Evolutionary conservation across 805 yeast species (phyloP).

Genomic region (Clavispora asparagi): DNA sequence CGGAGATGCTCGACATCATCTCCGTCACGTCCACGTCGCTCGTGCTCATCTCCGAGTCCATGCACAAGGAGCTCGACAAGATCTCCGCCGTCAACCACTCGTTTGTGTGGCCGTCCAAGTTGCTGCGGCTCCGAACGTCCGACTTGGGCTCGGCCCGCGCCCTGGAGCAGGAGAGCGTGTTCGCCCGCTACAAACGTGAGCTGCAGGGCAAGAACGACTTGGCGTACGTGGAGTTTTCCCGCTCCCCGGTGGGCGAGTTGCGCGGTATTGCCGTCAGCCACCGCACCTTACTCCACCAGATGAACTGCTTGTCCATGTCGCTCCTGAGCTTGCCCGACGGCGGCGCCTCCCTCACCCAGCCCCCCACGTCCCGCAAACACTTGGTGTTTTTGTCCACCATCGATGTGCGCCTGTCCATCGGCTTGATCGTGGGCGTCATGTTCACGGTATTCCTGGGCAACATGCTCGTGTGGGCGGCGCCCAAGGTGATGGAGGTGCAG

Average conservation of each 20-base stretch:
- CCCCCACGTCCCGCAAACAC: slow-evolving; percentile 34
- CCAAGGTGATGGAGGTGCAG: slow-evolving; percentile 64
- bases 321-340: slow-evolving; percentile 61
- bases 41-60: slow-evolving; percentile 76
- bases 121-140: slow-evolving; percentile 75
- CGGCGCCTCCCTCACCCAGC: slow-evolving; percentile 47
- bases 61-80: slow-evolving; percentile 69
- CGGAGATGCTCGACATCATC: slow-evolving; percentile 69
- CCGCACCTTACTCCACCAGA: slow-evolving; percentile 80
- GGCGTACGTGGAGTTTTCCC: slow-evolving; percentile 89
- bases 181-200: slow-evolving; percentile 8
- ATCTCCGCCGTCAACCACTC: slow-evolving; percentile 41
- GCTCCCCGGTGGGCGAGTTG: slow-evolving; percentile 85
- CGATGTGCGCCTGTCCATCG: slow-evolving; percentile 58
- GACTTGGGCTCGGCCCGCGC: slow-evolving; percentile 67
- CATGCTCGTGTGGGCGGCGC: slow-evolving; percentile 73
- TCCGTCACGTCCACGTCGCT: slow-evolving; percentile 70
- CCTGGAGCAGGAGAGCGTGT: slow-evolving; percentile 26
- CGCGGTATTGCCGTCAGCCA: slow-evolving; percentile 94
- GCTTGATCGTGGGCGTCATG: slow-evolving; percentile 75
- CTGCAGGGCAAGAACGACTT: slow-evolving; percentile 42
- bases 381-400: slow-evolving; percentile 49
- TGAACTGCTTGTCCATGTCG: slow-evolving; percentile 68
- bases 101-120: slow-evolving; percentile 68
- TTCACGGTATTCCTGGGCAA: slow-evolving; percentile 85